A percentile compares a stretch with the other conserved stretches of the same genome.
Evolutionary conservation across 345 rosid species (phyloP).

Genomic region (Populus alba): DNA sequence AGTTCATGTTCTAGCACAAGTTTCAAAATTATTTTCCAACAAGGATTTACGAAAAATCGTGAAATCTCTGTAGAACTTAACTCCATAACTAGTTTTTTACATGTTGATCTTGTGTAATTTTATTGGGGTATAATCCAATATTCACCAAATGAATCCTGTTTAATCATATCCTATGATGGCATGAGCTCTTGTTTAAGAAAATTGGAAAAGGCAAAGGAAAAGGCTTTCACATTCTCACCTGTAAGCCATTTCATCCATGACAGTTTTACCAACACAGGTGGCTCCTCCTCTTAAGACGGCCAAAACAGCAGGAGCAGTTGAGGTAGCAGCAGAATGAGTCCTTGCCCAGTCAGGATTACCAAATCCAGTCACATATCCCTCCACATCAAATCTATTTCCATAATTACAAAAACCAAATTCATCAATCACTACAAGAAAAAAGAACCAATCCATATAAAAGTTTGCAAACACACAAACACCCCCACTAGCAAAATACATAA

Average conservation of each 20-base stretch:
- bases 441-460: too few relatives aligned
- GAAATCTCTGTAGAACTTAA: too few relatives aligned
- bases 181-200: not conserved
- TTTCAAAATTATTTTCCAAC: too few relatives aligned
- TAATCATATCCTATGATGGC: not conserved
- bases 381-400: slow-evolving; percentile 66
- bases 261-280: slow-evolving; percentile 59
- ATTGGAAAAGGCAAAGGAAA: not conserved
- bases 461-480: not conserved
- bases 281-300: slow-evolving; percentile 70
- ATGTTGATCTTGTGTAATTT: too few relatives aligned
- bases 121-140: too few relatives aligned
- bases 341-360: slow-evolving; percentile 94
- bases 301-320: slow-evolving; percentile 67
- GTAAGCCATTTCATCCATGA: slow-evolving; percentile 97
- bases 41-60: too few relatives aligned
- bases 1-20: too few relatives aligned
- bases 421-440: too few relatives aligned
- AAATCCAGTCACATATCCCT: slow-evolving; percentile 77
- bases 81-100: too few relatives aligned
- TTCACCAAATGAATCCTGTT: too few relatives aligned
- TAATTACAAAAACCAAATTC: not conserved
- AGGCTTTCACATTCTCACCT: slow-evolving; percentile 38
- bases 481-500: not conserved
- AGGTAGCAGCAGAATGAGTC: slow-evolving; percentile 66